Base-by-base conservation (phyloP, 306 rosid genomes). In the Glycine latifolia region DNA sequence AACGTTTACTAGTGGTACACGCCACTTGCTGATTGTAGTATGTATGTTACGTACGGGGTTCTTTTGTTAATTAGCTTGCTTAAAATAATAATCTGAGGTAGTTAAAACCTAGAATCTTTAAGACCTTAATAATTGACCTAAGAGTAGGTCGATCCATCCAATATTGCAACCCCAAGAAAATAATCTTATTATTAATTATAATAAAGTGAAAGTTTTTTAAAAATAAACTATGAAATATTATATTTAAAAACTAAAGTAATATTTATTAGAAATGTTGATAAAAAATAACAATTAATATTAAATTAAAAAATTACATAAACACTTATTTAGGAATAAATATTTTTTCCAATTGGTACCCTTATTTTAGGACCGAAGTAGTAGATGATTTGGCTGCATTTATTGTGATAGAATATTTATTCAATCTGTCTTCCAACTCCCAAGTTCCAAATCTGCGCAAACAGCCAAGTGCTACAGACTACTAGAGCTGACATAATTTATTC, bases 21-120 rank as follows among this genome's bases (percentile, higher is more conserved):
- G 4, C 8, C 56, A 15, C 17, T 46, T 47, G 73, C 41, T 47
- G 43, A 41, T 69, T 69, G 5, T 10, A 20, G 72, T 66, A 1
- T 39, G 8, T 4, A 41, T 41, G 72, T 41, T 20, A 8, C 50
- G 7, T 13, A 3, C 41, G 50, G 14, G 33, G 6, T 41, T 67
- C 35, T n/a, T 41, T 67, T 67, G 33, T 67, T 67, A 67, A 67
- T 67, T 73, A 39, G 15, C 17, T 43, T 58, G 43, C 66, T 44
- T 5, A 43, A 75, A 48, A 58, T 41, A 37, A 33, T 62, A 71
- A 33, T 31, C 33, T 71, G 0, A 71, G 76, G 76, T 7, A n/a
- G 76, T 33, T 71, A 8, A 52, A 49, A 7, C 20, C 26, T 71
- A 31, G 8, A 70, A 70, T 12, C 47, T 3, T 26, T 2, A 31